Percentiles rank a stretch among this genome's conserved stretches.
Evolutionary conservation across 768 basidiomycete species (phyloP).

Genomic region (Crassisporium funariophilum): DNA sequence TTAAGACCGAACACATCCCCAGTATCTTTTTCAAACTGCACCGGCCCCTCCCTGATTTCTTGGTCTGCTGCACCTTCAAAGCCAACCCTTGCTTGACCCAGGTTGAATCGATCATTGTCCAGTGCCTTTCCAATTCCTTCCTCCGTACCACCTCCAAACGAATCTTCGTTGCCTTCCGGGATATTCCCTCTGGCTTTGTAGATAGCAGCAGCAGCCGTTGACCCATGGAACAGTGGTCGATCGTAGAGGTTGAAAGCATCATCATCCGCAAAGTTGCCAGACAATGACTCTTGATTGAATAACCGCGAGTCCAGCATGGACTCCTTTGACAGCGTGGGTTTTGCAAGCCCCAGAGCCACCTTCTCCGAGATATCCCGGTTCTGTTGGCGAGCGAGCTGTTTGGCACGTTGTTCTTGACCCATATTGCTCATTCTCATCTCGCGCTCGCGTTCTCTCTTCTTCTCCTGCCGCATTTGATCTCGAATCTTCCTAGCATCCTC

Average conservation of each 20-base stretch:
- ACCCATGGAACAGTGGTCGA: conserved; percentile 93
- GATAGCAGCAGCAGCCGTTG: conserved; percentile 97
- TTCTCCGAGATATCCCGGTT: conserved; percentile 99
- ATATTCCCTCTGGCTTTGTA: conserved; percentile 95
- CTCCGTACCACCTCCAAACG: conserved; percentile 93
- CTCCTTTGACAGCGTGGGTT: conserved; percentile 95
- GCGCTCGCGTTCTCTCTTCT: conserved; percentile 90
- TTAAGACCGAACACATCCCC: conserved; percentile 97
- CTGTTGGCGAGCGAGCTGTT: conserved; percentile 93
- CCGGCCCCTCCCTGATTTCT: conserved; percentile 88
- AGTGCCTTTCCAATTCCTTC: conserved; percentile 91
- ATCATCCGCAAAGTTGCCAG: conserved; percentile 82
- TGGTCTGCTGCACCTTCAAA: conserved; percentile 91
- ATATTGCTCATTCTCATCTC: conserved; percentile 99
- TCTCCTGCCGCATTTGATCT: conserved; percentile 89
- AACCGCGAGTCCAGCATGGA: conserved; percentile 95
- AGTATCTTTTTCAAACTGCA: conserved; percentile 98
- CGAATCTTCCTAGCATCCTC: conserved; percentile 85
- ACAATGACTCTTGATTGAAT: conserved; percentile 94
- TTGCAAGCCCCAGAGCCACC: conserved; percentile 95
- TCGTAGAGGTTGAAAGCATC: conserved; percentile 97
- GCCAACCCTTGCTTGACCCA: conserved; percentile 82
- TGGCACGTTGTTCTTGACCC: conserved; percentile 95
- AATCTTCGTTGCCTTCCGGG: conserved; percentile 82
- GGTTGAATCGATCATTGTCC: conserved; percentile 90